These are phyloP conservation scores for Coix lacrymajobi DNA, from an alignment of 176 grass and related monocot species.

Conservation along the genomic window DNA sequence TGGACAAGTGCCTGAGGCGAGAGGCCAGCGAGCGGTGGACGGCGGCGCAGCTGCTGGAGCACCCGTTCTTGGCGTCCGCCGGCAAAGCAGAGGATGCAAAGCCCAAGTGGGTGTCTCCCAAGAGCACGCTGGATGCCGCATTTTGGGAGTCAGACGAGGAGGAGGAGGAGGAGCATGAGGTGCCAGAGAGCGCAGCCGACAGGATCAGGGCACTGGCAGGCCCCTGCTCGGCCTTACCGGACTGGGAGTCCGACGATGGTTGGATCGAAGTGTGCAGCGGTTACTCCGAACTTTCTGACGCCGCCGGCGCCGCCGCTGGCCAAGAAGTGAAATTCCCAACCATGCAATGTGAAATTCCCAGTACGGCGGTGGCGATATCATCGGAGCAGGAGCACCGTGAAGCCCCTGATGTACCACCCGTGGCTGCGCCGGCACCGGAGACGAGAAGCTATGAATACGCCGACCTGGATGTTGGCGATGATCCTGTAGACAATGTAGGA, in stretches of 20 bases:
- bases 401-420: neutral
- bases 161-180: neutral
- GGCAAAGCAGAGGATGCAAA: conserved; percentile 41
- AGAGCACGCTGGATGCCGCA: conserved; percentile 67
- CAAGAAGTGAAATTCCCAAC: neutral
- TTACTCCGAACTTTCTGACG: neutral
- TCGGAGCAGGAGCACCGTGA: neutral
- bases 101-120: conserved; percentile 71
- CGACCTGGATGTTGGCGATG: neutral
- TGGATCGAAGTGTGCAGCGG: conserved; percentile 35
- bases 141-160: conserved; percentile 55
- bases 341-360: neutral
- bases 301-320: neutral
- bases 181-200: conserved; percentile 12
- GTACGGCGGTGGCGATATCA: neutral
- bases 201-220: conserved; percentile 30
- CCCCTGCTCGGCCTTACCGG: conserved; percentile 14
- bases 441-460: neutral
- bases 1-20: conserved; percentile 62
- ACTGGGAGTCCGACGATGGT: conserved; percentile 37
- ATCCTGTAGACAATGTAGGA: conserved; percentile 6
- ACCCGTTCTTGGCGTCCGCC: conserved; percentile 46
- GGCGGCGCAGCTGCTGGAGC: conserved; percentile 54
- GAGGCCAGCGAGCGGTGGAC: conserved; percentile 49
- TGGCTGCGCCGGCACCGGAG: neutral